phyloP scores from a whole-genome alignment of 2,329 filamentous ascomycete genomes.

The Fusarium pininemorale region DNA sequence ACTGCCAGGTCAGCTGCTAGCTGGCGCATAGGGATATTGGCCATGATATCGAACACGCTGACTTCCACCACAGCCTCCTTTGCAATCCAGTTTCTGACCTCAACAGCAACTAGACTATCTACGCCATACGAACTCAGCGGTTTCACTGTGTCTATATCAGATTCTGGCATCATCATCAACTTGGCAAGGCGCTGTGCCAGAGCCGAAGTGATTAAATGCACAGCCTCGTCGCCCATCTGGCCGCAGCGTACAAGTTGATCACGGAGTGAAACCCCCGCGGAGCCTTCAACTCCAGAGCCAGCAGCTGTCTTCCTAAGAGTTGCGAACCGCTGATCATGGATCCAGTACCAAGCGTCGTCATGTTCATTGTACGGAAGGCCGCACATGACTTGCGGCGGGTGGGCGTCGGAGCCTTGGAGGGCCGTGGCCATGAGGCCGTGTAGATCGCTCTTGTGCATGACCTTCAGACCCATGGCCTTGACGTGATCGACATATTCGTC shows the following conservation, averaged over 20 bases:
- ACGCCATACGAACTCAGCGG: neutral
- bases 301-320: neutral
- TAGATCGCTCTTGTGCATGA: neutral
- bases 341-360: neutral
- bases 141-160: neutral
- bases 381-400: neutral
- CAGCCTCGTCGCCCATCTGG: neutral
- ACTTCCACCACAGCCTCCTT: neutral
- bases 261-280: neutral
- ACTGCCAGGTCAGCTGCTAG: neutral
- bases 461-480: neutral
- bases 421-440: neutral
- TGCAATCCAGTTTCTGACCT: neutral
- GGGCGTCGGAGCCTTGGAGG: neutral
- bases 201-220: neutral
- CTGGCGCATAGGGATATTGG: neutral
- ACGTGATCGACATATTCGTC: neutral
- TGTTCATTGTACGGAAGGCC: neutral
- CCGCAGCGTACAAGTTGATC: neutral
- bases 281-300: neutral
- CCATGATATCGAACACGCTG: neutral
- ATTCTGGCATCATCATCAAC: neutral
- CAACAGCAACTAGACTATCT: neutral
- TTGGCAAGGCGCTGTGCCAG: neutral
- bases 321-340: neutral